Evolutionary conservation across 306 rosid genomes (phyloP).

Genomic region (Inga oerstediana): DNA sequence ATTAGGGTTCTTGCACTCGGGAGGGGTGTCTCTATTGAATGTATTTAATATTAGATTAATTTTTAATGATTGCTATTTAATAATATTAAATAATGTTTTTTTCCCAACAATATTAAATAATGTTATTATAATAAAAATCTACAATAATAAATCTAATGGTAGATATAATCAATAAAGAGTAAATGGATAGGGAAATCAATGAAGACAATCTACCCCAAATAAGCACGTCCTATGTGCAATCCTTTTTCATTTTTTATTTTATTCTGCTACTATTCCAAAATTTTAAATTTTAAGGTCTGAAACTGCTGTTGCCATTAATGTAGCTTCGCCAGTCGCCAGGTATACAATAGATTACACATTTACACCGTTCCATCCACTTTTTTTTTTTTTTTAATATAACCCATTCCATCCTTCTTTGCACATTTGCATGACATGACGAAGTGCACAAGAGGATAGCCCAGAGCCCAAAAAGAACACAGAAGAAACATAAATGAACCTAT

Average conservation of each 20-base stretch:
- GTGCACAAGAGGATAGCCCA: background rate
- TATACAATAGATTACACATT: background rate
- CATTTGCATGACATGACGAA: background rate
- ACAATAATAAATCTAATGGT: too few species aligned
- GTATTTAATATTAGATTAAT: too few species aligned
- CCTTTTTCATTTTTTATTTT: background rate
- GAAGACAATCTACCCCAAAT: too few species aligned
- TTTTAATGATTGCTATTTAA: too few species aligned
- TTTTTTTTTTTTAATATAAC: too few species aligned
- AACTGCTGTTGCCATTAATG: background rate
- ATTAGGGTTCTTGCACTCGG: too few species aligned
- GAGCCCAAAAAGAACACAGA: background rate
- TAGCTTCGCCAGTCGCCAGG: background rate
- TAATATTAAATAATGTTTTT: too few species aligned
- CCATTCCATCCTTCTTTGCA: background rate
- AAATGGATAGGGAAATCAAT: too few species aligned
- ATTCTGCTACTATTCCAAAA: background rate
- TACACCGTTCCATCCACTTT: background rate
- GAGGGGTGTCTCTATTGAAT: too few species aligned
- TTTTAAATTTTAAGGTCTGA: background rate
- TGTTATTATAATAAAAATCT: too few species aligned
- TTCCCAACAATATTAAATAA: too few species aligned
- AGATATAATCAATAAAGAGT: too few species aligned
- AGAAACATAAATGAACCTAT: background rate
- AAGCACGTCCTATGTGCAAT: background rate